A percentile compares a stretch with the other conserved stretches of the same genome.
Evolutionary conservation across 768 basidiomycete genomes (phyloP).

Genomic region (Termitomyces sp.): DNA sequence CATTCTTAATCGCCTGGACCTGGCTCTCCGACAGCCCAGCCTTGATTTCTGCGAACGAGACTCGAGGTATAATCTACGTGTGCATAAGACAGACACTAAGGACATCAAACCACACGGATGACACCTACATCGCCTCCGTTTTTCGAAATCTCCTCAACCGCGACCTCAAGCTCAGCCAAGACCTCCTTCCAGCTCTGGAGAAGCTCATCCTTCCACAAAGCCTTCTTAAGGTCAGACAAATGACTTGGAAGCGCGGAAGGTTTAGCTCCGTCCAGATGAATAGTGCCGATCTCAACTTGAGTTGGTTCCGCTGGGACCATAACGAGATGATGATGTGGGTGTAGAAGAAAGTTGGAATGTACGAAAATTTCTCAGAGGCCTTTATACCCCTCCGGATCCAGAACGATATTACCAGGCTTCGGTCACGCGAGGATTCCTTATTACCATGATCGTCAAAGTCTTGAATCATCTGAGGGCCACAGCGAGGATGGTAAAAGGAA

Average conservation of each 20-base stretch:
- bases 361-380: neutral
- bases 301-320: neutral
- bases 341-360: neutral
- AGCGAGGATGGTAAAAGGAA: neutral
- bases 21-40: constrained; percentile 47
- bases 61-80: constrained; percentile 49
- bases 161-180: constrained; percentile 44
- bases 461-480: neutral
- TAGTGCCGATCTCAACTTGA: neutral
- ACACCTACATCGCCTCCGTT: constrained; percentile 46
- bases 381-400: neutral
- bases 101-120: neutral
- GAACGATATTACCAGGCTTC: neutral
- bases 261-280: neutral
- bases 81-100: neutral
- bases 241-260: constrained; percentile 44
- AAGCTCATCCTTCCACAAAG: constrained; percentile 46
- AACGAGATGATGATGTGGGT: neutral
- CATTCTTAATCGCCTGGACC: constrained; percentile 42
- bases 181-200: constrained; percentile 56
- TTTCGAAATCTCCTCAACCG: constrained; percentile 45
- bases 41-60: constrained; percentile 44
- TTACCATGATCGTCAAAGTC: constrained; percentile 1
- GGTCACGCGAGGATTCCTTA: neutral
- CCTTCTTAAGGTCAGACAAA: constrained; percentile 60